Evolutionary conservation across 331 rosid species (phyloP), one percentile per base, ranked within the genome.

Genomic region (Cydonia oblonga): DNA sequence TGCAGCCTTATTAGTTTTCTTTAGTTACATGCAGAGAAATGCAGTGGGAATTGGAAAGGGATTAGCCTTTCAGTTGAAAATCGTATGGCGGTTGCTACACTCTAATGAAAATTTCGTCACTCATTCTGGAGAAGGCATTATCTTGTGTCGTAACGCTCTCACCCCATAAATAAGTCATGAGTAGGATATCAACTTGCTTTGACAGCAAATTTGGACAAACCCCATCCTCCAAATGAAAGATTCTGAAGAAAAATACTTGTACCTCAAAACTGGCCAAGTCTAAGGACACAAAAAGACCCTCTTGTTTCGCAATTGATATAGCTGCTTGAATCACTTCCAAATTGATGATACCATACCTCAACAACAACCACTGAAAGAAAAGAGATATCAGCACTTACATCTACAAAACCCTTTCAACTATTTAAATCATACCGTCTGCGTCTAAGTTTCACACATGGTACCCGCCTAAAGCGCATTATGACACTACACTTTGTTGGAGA

Each of bases 241-340:
- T 40, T 59, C 23, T 22, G 19, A 20, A 60, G 25, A 33, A 53
- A 65, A 66, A 13, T 53, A 51, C 58, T 66, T 60, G 69, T 88
- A 95, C 99, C 99, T 95, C 99, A 81, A 95, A 95, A 84, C 99
- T 95, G 83, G 99, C 99, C 85, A 95, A 79, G 78, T 95, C 99
- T 88, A 95, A 66, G 30, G 99, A 91, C 81, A 95, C 91, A 69
- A 81, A 82, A 58, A 95, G 89, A 64, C 85, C 97, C 80, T 90
- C 97, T 79, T 87, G 87, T 80, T 91, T 95, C 80, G 97, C 99
- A 26, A 91, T 76, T 70, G 19, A 72, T 74, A 91, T 85, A 74
- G 99, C 97, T 7, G 87, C 87, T 81, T 87, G 86, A 83, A 91
- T 95, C 73, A 88, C 88, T 76, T 95, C 97, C 80, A 95, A 59